Conservation (phyloP, 495 filamentous ascomycete species). For the Xylaria sp. region DNA sequence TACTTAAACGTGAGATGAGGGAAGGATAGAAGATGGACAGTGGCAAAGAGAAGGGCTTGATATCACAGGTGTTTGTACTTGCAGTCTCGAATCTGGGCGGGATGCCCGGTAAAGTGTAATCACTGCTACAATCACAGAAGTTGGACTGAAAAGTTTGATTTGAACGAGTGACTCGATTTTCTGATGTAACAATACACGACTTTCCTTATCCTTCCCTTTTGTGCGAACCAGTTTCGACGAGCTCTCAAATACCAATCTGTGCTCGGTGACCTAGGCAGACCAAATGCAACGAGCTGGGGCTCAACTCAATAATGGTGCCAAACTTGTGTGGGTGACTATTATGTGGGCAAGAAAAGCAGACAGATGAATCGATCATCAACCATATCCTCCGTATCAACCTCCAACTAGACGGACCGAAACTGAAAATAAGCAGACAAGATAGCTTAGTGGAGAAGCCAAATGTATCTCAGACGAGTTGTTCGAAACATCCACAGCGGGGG, state of each 20-base stretch:
- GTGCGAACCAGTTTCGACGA: background rate
- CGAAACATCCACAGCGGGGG: background rate
- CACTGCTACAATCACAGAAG: background rate
- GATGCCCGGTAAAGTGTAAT: background rate
- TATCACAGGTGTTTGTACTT: no score
- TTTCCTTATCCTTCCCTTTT: background rate
- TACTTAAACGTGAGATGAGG: background rate
- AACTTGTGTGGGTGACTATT: background rate
- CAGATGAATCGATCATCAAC: background rate
- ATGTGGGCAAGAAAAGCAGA: constrained; percentile 4
- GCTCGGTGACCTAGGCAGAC: background rate
- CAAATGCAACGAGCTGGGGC: background rate
- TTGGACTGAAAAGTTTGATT: background rate
- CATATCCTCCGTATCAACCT: background rate
- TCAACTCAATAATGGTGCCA: background rate
- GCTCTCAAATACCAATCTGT: background rate
- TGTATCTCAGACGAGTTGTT: background rate
- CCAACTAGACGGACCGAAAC: background rate
- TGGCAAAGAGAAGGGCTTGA: no score
- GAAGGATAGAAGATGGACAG: background rate
- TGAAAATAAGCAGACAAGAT: background rate
- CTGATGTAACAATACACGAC: background rate
- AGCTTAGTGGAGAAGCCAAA: background rate
- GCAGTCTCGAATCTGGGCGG: no score
- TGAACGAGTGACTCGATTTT: background rate